These are phyloP conservation scores for Clarireedia homoeocarpa DNA, from an alignment of 2,329 filamentous ascomycete genomes.

Conservation along the genomic window DNA sequence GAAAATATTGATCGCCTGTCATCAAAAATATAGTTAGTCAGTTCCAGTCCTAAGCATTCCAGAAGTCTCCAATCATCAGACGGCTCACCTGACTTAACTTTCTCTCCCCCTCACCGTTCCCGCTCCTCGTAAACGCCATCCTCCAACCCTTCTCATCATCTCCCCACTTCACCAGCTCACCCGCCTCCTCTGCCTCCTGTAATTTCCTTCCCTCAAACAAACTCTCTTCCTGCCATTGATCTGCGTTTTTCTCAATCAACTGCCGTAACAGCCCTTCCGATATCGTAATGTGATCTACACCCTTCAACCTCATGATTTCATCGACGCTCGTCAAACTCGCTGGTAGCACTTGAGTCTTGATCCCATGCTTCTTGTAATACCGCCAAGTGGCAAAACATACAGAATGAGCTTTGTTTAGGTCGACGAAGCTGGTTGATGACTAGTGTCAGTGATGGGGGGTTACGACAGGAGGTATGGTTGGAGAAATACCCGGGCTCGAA, in stretches of 20 bases:
- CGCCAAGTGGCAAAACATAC: constrained; percentile 41
- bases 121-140: constrained; percentile 42
- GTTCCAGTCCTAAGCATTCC: background rate
- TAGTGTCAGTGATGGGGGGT: background rate
- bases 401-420: constrained; percentile 35
- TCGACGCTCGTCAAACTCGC: constrained; percentile 49
- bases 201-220: constrained; percentile 16
- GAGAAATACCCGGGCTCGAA: constrained; percentile 40
- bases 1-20: constrained; percentile 50
- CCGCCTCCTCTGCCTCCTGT: background rate
- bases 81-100: constrained; percentile 38
- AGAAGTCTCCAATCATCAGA: too few relatives aligned
- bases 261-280: constrained; percentile 41
- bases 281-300: constrained; percentile 52
- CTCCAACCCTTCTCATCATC: constrained; percentile 41
- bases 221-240: constrained; percentile 5
- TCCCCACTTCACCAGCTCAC: constrained; percentile 17
- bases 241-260: constrained; percentile 11
- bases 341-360: constrained; percentile 44
- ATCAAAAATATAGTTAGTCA: background rate
- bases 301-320: constrained; percentile 51
- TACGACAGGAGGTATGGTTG: background rate
- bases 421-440: constrained; percentile 34
- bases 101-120: constrained; percentile 39
- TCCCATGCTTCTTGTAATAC: constrained; percentile 39